Conservation (phyloP, 176 grass and related monocot species). For the Aegilops speltoides region DNA sequence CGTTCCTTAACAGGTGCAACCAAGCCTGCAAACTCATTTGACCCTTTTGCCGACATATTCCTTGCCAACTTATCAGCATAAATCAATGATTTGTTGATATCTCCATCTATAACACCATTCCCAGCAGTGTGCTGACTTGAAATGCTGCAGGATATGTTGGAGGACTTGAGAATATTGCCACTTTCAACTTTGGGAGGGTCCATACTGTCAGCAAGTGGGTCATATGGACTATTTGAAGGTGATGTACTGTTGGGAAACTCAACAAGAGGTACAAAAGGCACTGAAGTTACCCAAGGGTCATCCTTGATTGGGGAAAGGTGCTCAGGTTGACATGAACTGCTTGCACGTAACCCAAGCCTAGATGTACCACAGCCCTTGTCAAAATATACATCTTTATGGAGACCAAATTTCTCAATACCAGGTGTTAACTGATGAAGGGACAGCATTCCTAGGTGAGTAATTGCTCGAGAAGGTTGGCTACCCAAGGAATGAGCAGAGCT, state of each 20-base stretch:
- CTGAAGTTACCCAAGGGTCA: conserved; percentile 61
- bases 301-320: conserved; percentile 38
- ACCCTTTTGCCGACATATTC: conserved; percentile 32
- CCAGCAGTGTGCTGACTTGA: conserved; percentile 38
- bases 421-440: conserved; percentile 26
- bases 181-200: conserved; percentile 38
- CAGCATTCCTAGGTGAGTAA: conserved; percentile 29
- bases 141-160: conserved; percentile 24
- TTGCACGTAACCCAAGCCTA: conserved; percentile 23
- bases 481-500: conserved; percentile 28
- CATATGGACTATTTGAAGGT: conserved; percentile 40
- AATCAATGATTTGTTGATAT: conserved; percentile 24
- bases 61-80: conserved; percentile 17
- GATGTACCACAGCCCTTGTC: conserved; percentile 26
- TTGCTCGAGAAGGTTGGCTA: conserved; percentile 34
- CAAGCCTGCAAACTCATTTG: conserved; percentile 35
- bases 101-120: conserved; percentile 19
- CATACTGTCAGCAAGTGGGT: conserved; percentile 45
- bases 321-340: conserved; percentile 25
- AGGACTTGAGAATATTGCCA: conserved; percentile 41
- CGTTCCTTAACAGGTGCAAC: conserved; percentile 32
- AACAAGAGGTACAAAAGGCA: conserved; percentile 69
- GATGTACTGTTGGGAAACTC: conserved; percentile 35
- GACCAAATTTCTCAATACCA: conserved; percentile 25
- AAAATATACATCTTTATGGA: conserved; percentile 10